Percentiles rank a stretch among this genome's conserved stretches.
Conservation (phyloP, 2,329 filamentous ascomycete species). For the Didymella pinodella region DNA sequence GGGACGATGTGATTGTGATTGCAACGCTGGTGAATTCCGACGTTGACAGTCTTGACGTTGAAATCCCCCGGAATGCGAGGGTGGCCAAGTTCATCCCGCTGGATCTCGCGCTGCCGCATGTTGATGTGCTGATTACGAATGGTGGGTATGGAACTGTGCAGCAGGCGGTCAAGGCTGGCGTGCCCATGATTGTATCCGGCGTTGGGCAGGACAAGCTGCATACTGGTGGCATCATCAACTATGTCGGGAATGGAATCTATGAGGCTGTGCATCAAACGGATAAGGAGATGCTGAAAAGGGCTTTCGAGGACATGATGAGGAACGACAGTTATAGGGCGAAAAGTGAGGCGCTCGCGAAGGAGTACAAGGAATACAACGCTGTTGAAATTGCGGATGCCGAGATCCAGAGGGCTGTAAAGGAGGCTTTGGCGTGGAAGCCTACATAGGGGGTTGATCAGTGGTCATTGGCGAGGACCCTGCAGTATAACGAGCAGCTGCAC, state of each 20-base stretch:
- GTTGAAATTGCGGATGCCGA: slow-evolving; percentile 16
- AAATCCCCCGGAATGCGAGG: background rate
- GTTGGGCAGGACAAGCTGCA: background rate
- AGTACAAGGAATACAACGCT: slow-evolving; percentile 20
- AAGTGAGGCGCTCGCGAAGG: background rate
- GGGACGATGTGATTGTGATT: background rate
- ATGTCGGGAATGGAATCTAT: background rate
- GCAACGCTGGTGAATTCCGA: background rate
- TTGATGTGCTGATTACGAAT: background rate
- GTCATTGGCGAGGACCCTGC: too few species aligned
- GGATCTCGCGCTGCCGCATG: background rate
- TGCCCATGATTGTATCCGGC: background rate
- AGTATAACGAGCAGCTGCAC: background rate
- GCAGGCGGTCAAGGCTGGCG: background rate
- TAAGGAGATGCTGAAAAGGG: slow-evolving; percentile 15
- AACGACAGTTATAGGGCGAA: slow-evolving; percentile 17
- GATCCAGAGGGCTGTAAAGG: slow-evolving; percentile 10
- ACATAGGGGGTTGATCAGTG: background rate
- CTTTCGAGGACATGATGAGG: slow-evolving; percentile 16
- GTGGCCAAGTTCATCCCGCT: background rate
- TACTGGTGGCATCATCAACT: background rate
- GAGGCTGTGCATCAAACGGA: background rate
- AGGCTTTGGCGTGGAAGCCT: background rate
- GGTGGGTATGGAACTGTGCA: background rate
- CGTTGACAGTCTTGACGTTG: background rate